A percentile compares a stretch with the other conserved stretches of the same genome.
Evolutionary conservation across 257 asterid genomes (phyloP).

Genomic region (Primulina eburnea): DNA sequence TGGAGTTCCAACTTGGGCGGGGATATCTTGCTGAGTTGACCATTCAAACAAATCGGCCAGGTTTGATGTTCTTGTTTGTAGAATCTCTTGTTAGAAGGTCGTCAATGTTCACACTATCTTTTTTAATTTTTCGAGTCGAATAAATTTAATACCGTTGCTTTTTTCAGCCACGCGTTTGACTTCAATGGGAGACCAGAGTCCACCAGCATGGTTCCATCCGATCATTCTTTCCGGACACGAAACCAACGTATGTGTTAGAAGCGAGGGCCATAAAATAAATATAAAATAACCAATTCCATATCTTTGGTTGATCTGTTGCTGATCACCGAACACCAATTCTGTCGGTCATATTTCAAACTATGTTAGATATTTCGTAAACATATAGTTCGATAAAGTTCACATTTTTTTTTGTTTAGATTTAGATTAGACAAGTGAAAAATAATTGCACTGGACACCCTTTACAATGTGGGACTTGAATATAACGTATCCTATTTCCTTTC

Average conservation of each 20-base stretch:
- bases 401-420: too few relatives aligned
- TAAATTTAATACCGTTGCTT: slow-evolving; percentile 11
- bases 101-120: slow-evolving; percentile 26
- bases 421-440: too few relatives aligned
- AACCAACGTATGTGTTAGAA: not conserved
- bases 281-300: not conserved
- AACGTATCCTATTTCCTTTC: not conserved
- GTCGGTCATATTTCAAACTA: not conserved
- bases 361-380: too few relatives aligned
- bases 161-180: slow-evolving; percentile 16
- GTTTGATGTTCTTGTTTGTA: slow-evolving; percentile 22
- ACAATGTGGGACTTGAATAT: too few relatives aligned
- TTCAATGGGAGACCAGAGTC: not conserved
- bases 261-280: slow-evolving; percentile 7
- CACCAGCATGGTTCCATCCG: too few relatives aligned
- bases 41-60: slow-evolving; percentile 12
- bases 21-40: not conserved
- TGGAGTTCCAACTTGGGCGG: slow-evolving; percentile 28
- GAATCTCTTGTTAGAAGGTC: not conserved
- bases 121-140: slow-evolving; percentile 24
- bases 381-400: too few relatives aligned
- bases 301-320: too few relatives aligned
- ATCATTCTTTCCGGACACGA: not conserved
- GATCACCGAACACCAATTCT: not conserved
- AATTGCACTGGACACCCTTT: too few relatives aligned